A percentile compares a stretch with the other conserved stretches of the same genome.
phyloP scores from a whole-genome alignment of 2,329 filamentous ascomycete genomes.

The Ceratocystis eucalypticola region DNA sequence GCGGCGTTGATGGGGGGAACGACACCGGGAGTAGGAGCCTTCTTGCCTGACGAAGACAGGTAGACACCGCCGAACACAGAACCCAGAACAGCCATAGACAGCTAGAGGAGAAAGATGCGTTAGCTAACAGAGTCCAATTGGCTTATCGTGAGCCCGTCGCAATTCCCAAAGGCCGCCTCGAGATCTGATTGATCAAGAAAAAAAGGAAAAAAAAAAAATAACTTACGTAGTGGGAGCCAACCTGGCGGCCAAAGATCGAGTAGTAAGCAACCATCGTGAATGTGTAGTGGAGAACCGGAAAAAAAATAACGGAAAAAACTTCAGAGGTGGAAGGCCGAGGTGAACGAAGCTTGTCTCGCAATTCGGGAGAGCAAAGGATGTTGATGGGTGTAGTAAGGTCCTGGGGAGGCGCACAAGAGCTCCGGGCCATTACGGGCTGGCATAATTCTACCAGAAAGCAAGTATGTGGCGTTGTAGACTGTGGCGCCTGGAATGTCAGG shows the following conservation, averaged over 20 bases:
- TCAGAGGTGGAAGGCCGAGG: background rate
- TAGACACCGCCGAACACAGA: conserved; percentile 38
- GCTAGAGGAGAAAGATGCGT: conserved; percentile 24
- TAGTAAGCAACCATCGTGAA: conserved; percentile 28
- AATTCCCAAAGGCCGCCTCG: background rate
- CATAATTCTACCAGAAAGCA: conserved; percentile 1
- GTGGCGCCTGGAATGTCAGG: conserved; percentile 14
- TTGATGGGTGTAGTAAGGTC: background rate
- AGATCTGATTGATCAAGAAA: background rate
- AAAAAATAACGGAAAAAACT: background rate
- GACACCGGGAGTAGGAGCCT: conserved; percentile 31
- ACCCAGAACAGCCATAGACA: conserved; percentile 44
- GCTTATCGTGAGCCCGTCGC: background rate
- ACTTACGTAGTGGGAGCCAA: conserved; percentile 50
- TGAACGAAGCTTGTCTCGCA: conserved; percentile 10
- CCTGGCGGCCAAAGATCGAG: conserved; percentile 43
- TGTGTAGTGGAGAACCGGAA: background rate
- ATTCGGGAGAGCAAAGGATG: conserved; percentile 7
- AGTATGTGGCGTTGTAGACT: background rate
- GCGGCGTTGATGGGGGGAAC: conserved; percentile 48
- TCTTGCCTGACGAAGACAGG: conserved; percentile 32
- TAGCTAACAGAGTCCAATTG: conserved; percentile 19
- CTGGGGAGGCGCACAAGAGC: background rate
- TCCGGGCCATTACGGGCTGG: conserved; percentile 14
- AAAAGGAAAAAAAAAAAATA: background rate